Evolutionary conservation across 2,329 filamentous ascomycete species (phyloP), one percentile per base, ranked within the genome.

Genomic region (Arachnopeziza araneosa): DNA sequence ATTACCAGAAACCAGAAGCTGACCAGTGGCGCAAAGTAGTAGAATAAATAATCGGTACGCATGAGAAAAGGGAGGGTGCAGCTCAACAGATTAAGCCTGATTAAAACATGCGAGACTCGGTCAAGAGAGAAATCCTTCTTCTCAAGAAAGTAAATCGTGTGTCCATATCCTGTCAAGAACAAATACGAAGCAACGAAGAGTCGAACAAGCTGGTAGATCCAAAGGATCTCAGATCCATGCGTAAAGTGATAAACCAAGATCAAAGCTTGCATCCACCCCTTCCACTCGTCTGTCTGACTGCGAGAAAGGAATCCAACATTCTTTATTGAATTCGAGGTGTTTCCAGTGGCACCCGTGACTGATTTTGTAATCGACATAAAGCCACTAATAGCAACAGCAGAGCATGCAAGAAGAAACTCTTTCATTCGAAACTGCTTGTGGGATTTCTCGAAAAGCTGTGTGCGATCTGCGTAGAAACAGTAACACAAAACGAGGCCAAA

Each of bases 201-300:
- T 19, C 82, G 79, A 14, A 83, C 73, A 56, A 83, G 72, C 66
- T 83, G 77, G 71, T 85, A 84, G 32, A 84, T 76, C 67, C 78
- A 78, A 4, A 83, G 70, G 1, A 74, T 68, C 62, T 75, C 75
- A 7, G 78, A 81, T 24, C 78, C 80, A 22, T 80, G 78, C 36
- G 82, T 81, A 70, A 83, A 87, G 62, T 85, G 80, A 66, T 85
- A 87, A 14, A 83, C 73, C 21, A 86, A 72, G 51, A 83, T 74
- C 21, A 79, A 71, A 17, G 77, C 76, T 64, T 87, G 84, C 81
- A 88, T 84, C 77, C 83, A 81, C 1, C 86, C 86, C 72, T 87
- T 88, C 79, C 84, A 86, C 69, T 88, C 86, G 62, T 87, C 79
- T 0, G 81, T 83, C 64, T 87, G 82, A 52, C 80, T 75, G 55